Base-by-base conservation (phyloP, 306 rosid species). In the Coriaria nepalensis region DNA sequence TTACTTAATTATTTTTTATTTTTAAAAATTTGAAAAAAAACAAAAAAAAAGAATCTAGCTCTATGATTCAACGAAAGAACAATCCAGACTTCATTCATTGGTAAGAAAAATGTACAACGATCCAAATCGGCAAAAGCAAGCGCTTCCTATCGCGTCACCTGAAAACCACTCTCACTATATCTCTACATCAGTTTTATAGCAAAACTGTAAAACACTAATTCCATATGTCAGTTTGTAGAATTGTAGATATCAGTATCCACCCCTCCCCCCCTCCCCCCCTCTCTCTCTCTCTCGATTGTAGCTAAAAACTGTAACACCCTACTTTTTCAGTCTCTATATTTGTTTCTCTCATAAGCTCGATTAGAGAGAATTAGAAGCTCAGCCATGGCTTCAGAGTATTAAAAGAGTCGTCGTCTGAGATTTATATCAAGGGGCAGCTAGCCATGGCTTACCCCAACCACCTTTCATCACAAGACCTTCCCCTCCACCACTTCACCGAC, bases 381-480 rank as follows among this genome's bases (percentile, higher is more conserved):
- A 20, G 29, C 1, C 29, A 20, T 20, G 29, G 29, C 1, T 20
- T 20, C 29, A 20, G 29, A 20, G 29, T 20, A 20, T 20, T 20
- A 20, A 20, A 20, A 1, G 29, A 20, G 29, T 20, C 29, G 29
- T 20, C 29, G 3, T 20, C 29, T 20, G 29, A 20, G 3, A 20
- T 43, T 4, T 43, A 0, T 14, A 32, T 48, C 43, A n/a, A 35
- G 10, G 12, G 33, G n/a, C 49, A 35, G 33, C 15, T 40, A 35
- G 33, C 15, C 39, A 84, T 90, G 98, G 94, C 98, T 40, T 90
- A 77, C 75, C 95, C 76, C 53, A 71, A 76, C 71, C 83, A 75
- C 49, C 68, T 80, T 46, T 57, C 29, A 20, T 20, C 84, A 2
- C 87, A 73, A n/a, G 92, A 77, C 73, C 73, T 85, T 4, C 85